phyloP scores from a whole-genome alignment of 2,329 filamentous ascomycete species.

The Colletotrichum eremochloae region DNA sequence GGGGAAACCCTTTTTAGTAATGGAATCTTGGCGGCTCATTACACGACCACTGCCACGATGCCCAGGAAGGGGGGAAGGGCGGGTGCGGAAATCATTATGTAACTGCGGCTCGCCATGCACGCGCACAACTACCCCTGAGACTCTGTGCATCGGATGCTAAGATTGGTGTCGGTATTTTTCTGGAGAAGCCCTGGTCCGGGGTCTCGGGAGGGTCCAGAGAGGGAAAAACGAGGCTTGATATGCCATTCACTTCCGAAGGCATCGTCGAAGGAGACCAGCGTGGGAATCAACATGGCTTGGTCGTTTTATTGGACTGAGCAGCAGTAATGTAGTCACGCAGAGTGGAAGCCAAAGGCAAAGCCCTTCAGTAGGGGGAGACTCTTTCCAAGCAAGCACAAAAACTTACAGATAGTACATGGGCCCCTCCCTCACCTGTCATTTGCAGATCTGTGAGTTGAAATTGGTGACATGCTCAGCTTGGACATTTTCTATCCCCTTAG shows the following conservation, averaged over 20 bases:
- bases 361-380: background rate
- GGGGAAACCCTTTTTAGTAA: constrained; percentile 28
- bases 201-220: background rate
- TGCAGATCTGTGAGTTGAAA: background rate
- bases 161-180: background rate
- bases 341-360: background rate
- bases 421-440: background rate
- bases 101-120: constrained; percentile 25
- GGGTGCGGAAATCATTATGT: constrained; percentile 31
- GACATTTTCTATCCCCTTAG: background rate
- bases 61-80: constrained; percentile 18
- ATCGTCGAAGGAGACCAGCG: background rate
- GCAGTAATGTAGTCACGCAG: background rate
- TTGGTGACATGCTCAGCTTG: background rate
- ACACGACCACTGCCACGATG: constrained; percentile 31
- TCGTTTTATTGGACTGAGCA: background rate
- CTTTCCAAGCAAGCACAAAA: background rate
- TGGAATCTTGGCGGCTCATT: constrained; percentile 38
- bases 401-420: background rate
- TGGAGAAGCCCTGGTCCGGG: background rate
- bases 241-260: background rate
- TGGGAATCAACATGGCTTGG: background rate
- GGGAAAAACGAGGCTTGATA: background rate
- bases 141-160: background rate
- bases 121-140: constrained; percentile 31